phyloP scores from a whole-genome alignment of 371 early-diverging fungal species.

The Umbelopsis sp. region DNA sequence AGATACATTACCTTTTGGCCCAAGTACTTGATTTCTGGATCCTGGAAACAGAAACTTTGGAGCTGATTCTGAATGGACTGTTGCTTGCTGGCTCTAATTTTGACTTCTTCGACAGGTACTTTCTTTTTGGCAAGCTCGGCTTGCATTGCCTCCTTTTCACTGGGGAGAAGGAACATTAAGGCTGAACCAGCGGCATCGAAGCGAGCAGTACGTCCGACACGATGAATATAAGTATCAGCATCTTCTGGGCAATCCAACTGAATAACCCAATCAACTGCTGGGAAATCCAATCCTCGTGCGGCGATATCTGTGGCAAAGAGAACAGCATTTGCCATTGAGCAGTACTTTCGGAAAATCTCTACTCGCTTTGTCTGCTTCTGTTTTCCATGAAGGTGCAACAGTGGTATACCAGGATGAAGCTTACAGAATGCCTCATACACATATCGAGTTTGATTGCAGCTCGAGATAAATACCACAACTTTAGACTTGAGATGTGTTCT shows the following conservation, averaged over 20 bases:
- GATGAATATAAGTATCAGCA: slow-evolving; percentile 96
- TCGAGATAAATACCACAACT: slow-evolving; percentile 85
- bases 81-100: slow-evolving; percentile 79
- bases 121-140: slow-evolving; percentile 70
- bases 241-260: slow-evolving; percentile 98
- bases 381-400: slow-evolving; percentile 93
- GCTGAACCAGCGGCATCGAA: slow-evolving; percentile 88
- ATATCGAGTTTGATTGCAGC: slow-evolving; percentile 92
- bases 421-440: slow-evolving; percentile 94
- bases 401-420: slow-evolving; percentile 90
- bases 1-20: slow-evolving; percentile 75
- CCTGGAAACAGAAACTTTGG: slow-evolving; percentile 89
- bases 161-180: slow-evolving; percentile 84
- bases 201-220: slow-evolving; percentile 98
- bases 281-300: slow-evolving; percentile 98
- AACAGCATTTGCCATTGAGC: slow-evolving; percentile 70
- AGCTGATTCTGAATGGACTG: slow-evolving; percentile 79
- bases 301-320: slow-evolving; percentile 97
- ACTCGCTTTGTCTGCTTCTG: slow-evolving; percentile 94
- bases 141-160: slow-evolving; percentile 86
- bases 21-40: slow-evolving; percentile 93
- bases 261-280: slow-evolving; percentile 97
- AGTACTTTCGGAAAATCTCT: slow-evolving; percentile 89
- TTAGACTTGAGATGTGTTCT: slow-evolving; percentile 88
- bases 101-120: slow-evolving; percentile 85